These are phyloP conservation scores for Hypoxylon sp. DNA, from an alignment of 2,329 filamentous ascomycete species.

Conservation along the genomic window DNA sequence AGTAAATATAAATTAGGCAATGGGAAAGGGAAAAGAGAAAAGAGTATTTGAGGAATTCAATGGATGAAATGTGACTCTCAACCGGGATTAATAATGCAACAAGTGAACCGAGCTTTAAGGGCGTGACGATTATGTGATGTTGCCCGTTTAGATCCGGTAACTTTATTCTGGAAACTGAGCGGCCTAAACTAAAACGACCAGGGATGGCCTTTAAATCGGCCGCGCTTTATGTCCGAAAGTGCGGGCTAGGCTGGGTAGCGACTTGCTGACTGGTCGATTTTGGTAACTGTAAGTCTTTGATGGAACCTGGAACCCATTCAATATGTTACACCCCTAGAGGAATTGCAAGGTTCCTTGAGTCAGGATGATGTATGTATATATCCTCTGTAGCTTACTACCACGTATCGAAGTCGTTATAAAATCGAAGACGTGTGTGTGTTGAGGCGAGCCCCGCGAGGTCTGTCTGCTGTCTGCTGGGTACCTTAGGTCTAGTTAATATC, in stretches of 20 bases:
- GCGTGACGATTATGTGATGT: slow-evolving; percentile 56
- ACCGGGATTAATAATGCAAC: slow-evolving; percentile 54
- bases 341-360: slow-evolving; percentile 43
- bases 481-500: neutral
- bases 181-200: slow-evolving; percentile 47
- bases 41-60: slow-evolving; percentile 45
- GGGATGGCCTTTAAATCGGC: slow-evolving; percentile 52
- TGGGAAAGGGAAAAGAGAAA: slow-evolving; percentile 29
- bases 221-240: slow-evolving; percentile 54
- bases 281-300: slow-evolving; percentile 50
- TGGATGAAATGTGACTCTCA: slow-evolving; percentile 48
- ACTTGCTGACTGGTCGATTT: slow-evolving; percentile 52
- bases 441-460: neutral
- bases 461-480: slow-evolving; percentile 14
- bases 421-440: slow-evolving; percentile 27
- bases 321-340: slow-evolving; percentile 37
- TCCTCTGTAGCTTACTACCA: slow-evolving; percentile 4
- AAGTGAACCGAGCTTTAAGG: slow-evolving; percentile 47
- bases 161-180: slow-evolving; percentile 47
- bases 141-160: slow-evolving; percentile 52
- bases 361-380: slow-evolving; percentile 42
- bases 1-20: slow-evolving; percentile 23
- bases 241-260: slow-evolving; percentile 37
- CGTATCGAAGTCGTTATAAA: neutral
- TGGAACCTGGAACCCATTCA: slow-evolving; percentile 43